Percentiles rank a stretch among this genome's conserved stretches.
phyloP scores from a whole-genome alignment of 345 rosid genomes.

The Brassica napus region Da-Ae NC_063444.1:1318501-1319000 shows the following conservation, averaged over 20 bases:
- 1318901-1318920: not conserved
- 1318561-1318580: too few relatives aligned
- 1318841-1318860: constrained; percentile 42
- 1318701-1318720: constrained; percentile 46
- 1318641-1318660: not conserved
- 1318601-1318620: not conserved
- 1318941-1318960: not conserved
- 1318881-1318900: not conserved
- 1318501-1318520: not conserved
- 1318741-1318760: constrained; percentile 22
- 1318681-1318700: constrained; percentile 64
- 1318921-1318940: not conserved
- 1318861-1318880: constrained; percentile 30
- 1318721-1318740: not conserved
- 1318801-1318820: constrained; percentile 6
- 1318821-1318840: constrained; percentile 6
- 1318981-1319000: constrained; percentile 34
- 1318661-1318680: constrained; percentile 27
- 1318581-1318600: not conserved
- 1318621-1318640: constrained; percentile 22
- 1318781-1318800: not conserved
- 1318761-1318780: constrained; percentile 19
- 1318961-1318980: constrained; percentile 18
- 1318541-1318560: not conserved
- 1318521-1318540: not conserved